These are phyloP conservation scores for Naganishia onofrii DNA, from an alignment of 768 basidiomycete genomes.

Conservation along the genomic window DNA sequence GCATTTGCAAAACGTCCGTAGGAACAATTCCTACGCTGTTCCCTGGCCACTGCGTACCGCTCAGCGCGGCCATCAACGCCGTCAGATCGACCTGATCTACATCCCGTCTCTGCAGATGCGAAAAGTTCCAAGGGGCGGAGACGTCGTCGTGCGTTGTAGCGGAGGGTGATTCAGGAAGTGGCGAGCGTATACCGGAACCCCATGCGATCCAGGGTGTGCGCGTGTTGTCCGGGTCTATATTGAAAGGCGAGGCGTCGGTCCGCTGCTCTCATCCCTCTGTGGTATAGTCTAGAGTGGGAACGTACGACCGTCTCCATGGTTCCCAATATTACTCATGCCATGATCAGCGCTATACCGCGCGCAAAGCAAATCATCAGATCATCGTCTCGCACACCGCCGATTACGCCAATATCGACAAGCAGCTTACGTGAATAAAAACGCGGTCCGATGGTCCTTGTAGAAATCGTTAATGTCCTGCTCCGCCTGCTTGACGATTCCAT, in stretches of 20 bases:
- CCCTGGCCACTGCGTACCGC: slow-evolving; percentile 21
- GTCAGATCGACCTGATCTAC: slow-evolving; percentile 81
- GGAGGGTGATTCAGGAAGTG: slow-evolving; percentile 58
- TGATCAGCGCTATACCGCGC: slow-evolving; percentile 81
- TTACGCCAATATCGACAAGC: no score
- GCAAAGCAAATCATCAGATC: slow-evolving; percentile 57
- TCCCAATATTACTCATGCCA: slow-evolving; percentile 83
- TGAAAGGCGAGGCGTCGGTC: not conserved
- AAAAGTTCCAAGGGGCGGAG: slow-evolving; percentile 64
- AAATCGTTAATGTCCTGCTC: slow-evolving; percentile 65
- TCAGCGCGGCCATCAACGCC: slow-evolving; percentile 61
- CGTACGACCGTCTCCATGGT: slow-evolving; percentile 72
- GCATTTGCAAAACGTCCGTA: slow-evolving; percentile 8
- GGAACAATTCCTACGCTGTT: slow-evolving; percentile 30
- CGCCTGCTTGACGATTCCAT: slow-evolving; percentile 66
- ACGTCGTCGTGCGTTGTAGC: slow-evolving; percentile 69
- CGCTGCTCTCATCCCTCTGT: no score
- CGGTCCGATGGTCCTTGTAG: slow-evolving; percentile 61
- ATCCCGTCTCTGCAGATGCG: slow-evolving; percentile 65
- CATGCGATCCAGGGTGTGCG: slow-evolving; percentile 78
- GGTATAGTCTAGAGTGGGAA: not conserved
- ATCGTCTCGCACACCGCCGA: not conserved
- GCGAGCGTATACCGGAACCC: slow-evolving; percentile 73
- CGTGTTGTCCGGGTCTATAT: slow-evolving; percentile 73
- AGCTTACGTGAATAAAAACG: slow-evolving; percentile 28